Evolutionary conservation across 129 eudicot genomes (phyloP), one percentile per base, ranked within the genome.

Genomic region (Daucus carota): DNA sequence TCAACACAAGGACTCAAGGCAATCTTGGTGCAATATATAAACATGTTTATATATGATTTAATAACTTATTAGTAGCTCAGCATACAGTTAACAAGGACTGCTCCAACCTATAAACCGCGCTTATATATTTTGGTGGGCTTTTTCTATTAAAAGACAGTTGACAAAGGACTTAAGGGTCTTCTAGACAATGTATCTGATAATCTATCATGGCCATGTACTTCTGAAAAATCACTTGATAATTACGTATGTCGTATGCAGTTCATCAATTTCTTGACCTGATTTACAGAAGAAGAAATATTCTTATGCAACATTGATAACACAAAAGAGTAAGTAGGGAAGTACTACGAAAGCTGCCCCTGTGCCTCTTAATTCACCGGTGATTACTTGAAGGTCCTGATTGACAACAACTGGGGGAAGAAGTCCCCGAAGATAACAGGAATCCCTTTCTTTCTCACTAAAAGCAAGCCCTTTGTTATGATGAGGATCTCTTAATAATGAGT

Each of bases 151-250:
- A 54, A 22, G 22, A 50, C 62, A 70, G 22, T n/a, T 34, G n/a
- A 20, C 34, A 47, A 41, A 7, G n/a, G 34, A 36, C 32, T 69
- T 26, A 68, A 62, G 41, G 78, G 66, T 16, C 48, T 33, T 59
- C 46, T 47, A 20, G 11, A 77, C 60, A 43, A 68, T 52, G 67
- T 76, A 95, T 97, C 96, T 95, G 99, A 86, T 91, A 97, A 86
- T 95, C 99, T 97, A 91, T 95, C 99, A 95, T 95, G 79, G 99
- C 97, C 86, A 91, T 93, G 84, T 95, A 95, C 67, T 84, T 86
- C 74, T 95, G 99, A 75, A 95, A 72, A 22, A 97, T 97, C 76
- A 95, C 88, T 84, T 95, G 90, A 87, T 95, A 95, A 78, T 91
- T 96, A 57, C n/a, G n/a, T n/a, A n/a, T n/a, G n/a, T n/a, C 99